Conservation (phyloP, 768 basidiomycete species). For the Pilatotrama ljubarskyi region DNA sequence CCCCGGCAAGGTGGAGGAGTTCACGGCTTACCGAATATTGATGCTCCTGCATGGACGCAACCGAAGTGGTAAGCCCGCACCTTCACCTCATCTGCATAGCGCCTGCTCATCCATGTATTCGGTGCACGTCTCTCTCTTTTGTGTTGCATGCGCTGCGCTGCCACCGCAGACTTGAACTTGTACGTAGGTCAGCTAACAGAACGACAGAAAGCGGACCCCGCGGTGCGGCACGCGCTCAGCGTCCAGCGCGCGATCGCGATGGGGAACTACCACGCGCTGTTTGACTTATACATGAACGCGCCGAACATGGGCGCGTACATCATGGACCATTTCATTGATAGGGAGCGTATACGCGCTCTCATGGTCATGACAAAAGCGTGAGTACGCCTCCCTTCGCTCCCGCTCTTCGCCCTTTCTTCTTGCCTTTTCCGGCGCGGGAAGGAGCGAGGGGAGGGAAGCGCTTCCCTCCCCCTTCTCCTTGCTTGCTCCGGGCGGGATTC, state of each 20-base stretch:
- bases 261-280: conserved; percentile 93
- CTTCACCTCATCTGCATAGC: not conserved
- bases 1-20: conserved; percentile 91
- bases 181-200: conserved; percentile 97
- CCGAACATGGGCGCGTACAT: conserved; percentile 99
- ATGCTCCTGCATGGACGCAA: conserved; percentile 95
- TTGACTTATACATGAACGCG: conserved; percentile 77
- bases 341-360: conserved; percentile 85
- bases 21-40: conserved; percentile 95
- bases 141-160: not conserved
- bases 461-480: not conserved
- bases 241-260: conserved; percentile 89
- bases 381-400: conserved; percentile 35
- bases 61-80: conserved; percentile 73
- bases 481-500: not conserved
- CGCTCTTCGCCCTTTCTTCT: conserved; percentile 6
- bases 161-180: conserved; percentile 84
- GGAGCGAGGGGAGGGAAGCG: not conserved
- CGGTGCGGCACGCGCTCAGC: conserved; percentile 84
- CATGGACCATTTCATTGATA: conserved; percentile 96
- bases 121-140: not conserved
- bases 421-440: not conserved
- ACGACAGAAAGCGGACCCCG: conserved; percentile 77
- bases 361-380: conserved; percentile 93
- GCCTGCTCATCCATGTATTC: not conserved